These are phyloP conservation scores for Fusarium zealandicum DNA, from an alignment of 2,329 filamentous ascomycete species.

Conservation along the genomic window DNA sequence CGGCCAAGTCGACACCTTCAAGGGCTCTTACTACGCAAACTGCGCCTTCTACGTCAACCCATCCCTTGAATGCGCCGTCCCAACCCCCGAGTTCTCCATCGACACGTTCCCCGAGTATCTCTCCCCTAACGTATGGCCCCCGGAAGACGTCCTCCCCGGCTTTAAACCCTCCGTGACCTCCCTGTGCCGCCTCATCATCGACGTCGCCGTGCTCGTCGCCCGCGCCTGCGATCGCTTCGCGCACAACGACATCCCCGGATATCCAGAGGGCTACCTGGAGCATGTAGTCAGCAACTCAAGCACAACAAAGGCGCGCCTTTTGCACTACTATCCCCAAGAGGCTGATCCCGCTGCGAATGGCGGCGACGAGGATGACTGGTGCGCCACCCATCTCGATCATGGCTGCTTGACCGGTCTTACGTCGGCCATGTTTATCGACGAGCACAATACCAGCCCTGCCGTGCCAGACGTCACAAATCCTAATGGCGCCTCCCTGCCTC, in stretches of 20 bases:
- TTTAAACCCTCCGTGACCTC: slow-evolving; percentile 77
- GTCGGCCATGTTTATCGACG: slow-evolving; percentile 95
- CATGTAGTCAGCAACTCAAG: slow-evolving; percentile 83
- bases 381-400: slow-evolving; percentile 87
- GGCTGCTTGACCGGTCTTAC: slow-evolving; percentile 94
- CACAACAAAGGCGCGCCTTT: slow-evolving; percentile 87
- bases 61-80: slow-evolving; percentile 66
- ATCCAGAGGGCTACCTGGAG: slow-evolving; percentile 81
- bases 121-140: slow-evolving; percentile 88
- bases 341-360: slow-evolving; percentile 48
- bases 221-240: slow-evolving; percentile 90
- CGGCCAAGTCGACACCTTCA: slow-evolving; percentile 79
- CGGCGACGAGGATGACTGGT: slow-evolving; percentile 85
- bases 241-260: slow-evolving; percentile 76
- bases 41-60: slow-evolving; percentile 78
- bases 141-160: slow-evolving; percentile 70
- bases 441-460: slow-evolving; percentile 56
- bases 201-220: slow-evolving; percentile 87
- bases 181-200: slow-evolving; percentile 85
- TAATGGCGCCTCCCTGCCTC: slow-evolving; percentile 48
- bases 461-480: slow-evolving; percentile 40
- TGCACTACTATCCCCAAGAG: slow-evolving; percentile 87
- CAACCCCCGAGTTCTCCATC: slow-evolving; percentile 63
- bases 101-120: slow-evolving; percentile 86
- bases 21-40: slow-evolving; percentile 86